phyloP scores from a whole-genome alignment of 352 stramenopile species.

The Blastocystis sp. region DNA sequence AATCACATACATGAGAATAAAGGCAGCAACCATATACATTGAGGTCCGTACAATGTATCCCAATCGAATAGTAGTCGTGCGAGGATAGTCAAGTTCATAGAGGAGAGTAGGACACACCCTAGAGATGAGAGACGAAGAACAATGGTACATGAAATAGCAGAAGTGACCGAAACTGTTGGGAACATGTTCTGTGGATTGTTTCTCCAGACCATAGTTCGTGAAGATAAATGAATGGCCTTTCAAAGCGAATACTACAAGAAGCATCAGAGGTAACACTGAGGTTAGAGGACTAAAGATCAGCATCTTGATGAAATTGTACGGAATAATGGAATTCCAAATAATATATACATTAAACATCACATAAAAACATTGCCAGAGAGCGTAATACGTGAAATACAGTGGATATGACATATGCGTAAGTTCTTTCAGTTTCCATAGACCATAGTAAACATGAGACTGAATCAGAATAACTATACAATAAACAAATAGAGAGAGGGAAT shows the following conservation, averaged over 20 bases:
- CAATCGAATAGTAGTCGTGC: constrained; percentile 74
- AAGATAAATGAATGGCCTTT: constrained; percentile 63
- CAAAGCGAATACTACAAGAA: constrained; percentile 47
- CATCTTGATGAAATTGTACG: not conserved
- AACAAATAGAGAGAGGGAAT: not conserved
- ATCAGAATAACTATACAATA: not conserved
- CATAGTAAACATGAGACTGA: constrained; percentile 7
- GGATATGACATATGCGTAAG: constrained; percentile 7
- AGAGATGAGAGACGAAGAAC: not conserved
- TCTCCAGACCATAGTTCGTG: constrained; percentile 63
- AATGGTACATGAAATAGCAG: constrained; percentile 70
- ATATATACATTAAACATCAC: not conserved
- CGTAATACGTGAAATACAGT: constrained; percentile 9
- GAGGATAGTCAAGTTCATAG: constrained; percentile 84
- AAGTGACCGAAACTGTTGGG: constrained; percentile 67
- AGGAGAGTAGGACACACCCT: constrained; percentile 78
- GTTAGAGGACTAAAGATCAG: constrained; percentile 12
- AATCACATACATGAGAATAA: constrained; percentile 80
- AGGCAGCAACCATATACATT: constrained; percentile 73
- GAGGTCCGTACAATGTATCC: constrained; percentile 76
- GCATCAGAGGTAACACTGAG: not conserved
- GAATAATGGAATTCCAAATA: constrained; percentile 37
- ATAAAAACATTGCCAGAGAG: not conserved
- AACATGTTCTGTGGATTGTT: constrained; percentile 52
- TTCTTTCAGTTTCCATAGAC: not conserved